A percentile compares a stretch with the other conserved stretches of the same genome.
phyloP scores from a whole-genome alignment of 2,329 filamentous ascomycete genomes.

The Tympanopsis confertula region DNA sequence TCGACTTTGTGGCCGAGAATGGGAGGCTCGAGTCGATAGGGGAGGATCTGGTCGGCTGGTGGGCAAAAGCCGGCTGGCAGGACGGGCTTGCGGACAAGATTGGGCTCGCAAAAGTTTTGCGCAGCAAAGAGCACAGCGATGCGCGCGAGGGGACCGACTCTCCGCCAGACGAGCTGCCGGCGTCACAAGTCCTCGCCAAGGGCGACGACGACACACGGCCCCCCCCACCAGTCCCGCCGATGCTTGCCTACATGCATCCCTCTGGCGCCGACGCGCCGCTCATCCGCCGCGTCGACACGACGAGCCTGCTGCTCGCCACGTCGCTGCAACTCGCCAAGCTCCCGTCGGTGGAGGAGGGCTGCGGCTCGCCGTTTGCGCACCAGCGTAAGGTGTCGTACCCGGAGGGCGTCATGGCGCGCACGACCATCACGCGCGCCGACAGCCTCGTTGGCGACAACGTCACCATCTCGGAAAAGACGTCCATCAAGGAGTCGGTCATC shows the following conservation, averaged over 20 bases:
- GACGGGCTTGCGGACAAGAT: constrained; percentile 68
- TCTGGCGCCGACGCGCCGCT: constrained; percentile 42
- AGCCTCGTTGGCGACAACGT: constrained; percentile 81
- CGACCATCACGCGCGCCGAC: constrained; percentile 72
- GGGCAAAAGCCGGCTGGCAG: constrained; percentile 92
- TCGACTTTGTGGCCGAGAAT: constrained; percentile 71
- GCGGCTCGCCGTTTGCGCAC: constrained; percentile 62
- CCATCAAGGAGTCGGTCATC: constrained; percentile 86
- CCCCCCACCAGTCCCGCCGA: constrained; percentile 49
- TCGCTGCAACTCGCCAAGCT: constrained; percentile 82
- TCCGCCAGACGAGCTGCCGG: neutral
- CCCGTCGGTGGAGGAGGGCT: constrained; percentile 41
- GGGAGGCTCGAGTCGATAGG: constrained; percentile 76
- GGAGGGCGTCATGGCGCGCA: constrained; percentile 67
- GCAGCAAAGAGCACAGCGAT: constrained; percentile 24
- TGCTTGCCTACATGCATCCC: constrained; percentile 74
- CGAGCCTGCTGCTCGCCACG: constrained; percentile 66
- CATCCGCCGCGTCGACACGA: constrained; percentile 79
- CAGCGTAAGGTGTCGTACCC: constrained; percentile 71
- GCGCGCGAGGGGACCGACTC: constrained; percentile 8
- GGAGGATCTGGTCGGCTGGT: constrained; percentile 88
- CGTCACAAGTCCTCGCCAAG: constrained; percentile 3
- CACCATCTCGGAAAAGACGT: constrained; percentile 73
- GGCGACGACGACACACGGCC: constrained; percentile 6
- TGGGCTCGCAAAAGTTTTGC: constrained; percentile 55